Evolutionary conservation across 192 early-diverging fungal species (phyloP), one percentile per base, ranked within the genome.

Genomic region (Entomortierella lignicola): DNA sequence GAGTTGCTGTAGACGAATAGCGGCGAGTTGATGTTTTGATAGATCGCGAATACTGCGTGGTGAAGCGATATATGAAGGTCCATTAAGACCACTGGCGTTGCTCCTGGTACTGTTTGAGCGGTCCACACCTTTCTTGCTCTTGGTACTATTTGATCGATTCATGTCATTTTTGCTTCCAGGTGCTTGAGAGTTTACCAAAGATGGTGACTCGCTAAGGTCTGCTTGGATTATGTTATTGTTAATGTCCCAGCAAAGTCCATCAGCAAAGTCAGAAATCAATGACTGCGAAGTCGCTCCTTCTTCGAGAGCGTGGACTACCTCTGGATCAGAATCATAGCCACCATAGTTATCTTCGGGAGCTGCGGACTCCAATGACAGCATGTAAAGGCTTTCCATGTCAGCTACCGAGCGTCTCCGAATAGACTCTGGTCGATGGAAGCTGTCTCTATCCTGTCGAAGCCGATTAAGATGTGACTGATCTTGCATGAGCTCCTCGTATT

Each of bases 291-390:
- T 10, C 58, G 17, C 20, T 67, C 54, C 1, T 74, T 57, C 57
- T 8, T 66, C 64, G 6, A 68, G 59, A 17, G 60, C 55, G 15
- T 79, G 52, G 25, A 37, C 48, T 20, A 70, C 61, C n/a, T 79
- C 75, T 10, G 75, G 75, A n/a, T 79, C 75, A n/a, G 75, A 79
- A 10, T 79, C 75, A 34, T 79, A 79, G 30, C 75, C 66, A 8
- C 70, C 75, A 34, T 79, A 79, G 30, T 67, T 61, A 8, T 79
- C 75, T 1, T 29, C 39, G 12, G 32, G 29, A 18, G 56, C 37
- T 20, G 27, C 55, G 2, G 55, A n/a, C 4, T 77, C 65, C 11
- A 57, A 32, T 20, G 75, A 47, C 1, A 60, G 20, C 37, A 42
- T 53, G 43, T 79, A 79, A 1, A 69, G 62, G n/a, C 57, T 65